phyloP scores from a whole-genome alignment of 106 monocot species.

The Phalaenopsis aphrodite region DNA sequence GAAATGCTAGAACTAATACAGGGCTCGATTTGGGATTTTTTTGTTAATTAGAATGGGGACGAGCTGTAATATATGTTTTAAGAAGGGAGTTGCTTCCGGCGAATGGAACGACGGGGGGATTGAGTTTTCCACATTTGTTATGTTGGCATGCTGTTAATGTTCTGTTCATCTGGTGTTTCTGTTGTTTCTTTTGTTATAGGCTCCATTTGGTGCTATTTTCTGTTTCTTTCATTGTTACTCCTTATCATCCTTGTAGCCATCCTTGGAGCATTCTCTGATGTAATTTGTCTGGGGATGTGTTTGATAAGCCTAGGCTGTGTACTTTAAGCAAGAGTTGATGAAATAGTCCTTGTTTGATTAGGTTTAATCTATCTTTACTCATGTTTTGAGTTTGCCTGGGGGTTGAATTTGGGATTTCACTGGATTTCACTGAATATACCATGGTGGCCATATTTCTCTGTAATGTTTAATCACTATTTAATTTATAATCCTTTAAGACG shows the following conservation, averaged over 20 bases:
- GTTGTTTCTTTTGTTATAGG: not conserved
- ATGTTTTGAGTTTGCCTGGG: not conserved
- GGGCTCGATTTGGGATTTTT: not conserved
- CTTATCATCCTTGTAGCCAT: not conserved
- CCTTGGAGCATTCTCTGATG: too few species aligned
- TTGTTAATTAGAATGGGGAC: not conserved
- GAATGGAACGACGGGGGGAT: not conserved
- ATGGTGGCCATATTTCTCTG: too few species aligned
- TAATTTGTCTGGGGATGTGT: too few species aligned
- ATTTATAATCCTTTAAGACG: too few species aligned
- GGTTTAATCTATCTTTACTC: not conserved
- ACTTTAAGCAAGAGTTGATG: too few species aligned
- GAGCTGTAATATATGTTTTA: not conserved
- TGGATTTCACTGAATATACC: too few species aligned
- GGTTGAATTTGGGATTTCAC: not conserved
- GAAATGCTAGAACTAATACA: not conserved
- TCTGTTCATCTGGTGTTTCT: not conserved
- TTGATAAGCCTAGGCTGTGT: too few species aligned
- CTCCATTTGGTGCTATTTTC: not conserved
- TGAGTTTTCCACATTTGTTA: not conserved
- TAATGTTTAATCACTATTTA: too few species aligned
- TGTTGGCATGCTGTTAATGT: not conserved
- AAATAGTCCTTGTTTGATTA: not conserved
- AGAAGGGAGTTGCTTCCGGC: not conserved
- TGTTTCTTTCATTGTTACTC: not conserved